Evolutionary conservation across 306 rosid genomes (phyloP), one percentile per base, ranked within the genome.

Genomic region (Fagus crenata): DNA sequence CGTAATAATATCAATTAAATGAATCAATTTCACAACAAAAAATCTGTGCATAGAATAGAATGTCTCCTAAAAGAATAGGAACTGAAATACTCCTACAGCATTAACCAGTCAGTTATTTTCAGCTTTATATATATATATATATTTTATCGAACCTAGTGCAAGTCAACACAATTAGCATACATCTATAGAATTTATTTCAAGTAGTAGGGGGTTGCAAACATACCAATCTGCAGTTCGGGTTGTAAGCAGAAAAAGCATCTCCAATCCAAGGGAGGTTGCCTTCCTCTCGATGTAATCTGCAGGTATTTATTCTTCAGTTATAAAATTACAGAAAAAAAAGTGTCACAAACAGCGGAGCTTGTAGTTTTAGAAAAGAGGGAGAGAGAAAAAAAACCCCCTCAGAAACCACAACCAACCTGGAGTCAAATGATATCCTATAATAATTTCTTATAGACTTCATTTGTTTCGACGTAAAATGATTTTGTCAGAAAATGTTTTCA

Each of bases 221-320:
- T 79, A 96, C 99, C 98, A 96, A 87, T 96, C 98, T 51, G 98
- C 98, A 46, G 98, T 89, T 0, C 97, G 89, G 2, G 98, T 96
- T 31, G 99, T 96, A 11, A 96, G 93, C 78, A 96, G 87, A 82
- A 92, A 96, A 79, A 96, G 92, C 83, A 63, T 92, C 56, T 91
- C 85, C 85, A 96, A 80, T 73, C 98, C 97, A 54, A 89, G 87
- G 40, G 84, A 84, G 53, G 93, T 81, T 28, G 99, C 93, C 86
- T 89, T 91, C 87, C 86, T 96, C 86, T 96, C 99, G 65, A 96
- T 80, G 78, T 86, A 96, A 85, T 96, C 99, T 96, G 91, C 87
- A 82, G 49, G 51, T 40, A 89, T 79, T 80, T 55, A 37, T 59
- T 75, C 28, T 22, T 22, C 28, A 22, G 28, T 22, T 22, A 22